Percentiles rank a stretch among this genome's conserved stretches.
Conservation (phyloP, 768 basidiomycete species). For the Multifurca ochricompacta region DNA sequence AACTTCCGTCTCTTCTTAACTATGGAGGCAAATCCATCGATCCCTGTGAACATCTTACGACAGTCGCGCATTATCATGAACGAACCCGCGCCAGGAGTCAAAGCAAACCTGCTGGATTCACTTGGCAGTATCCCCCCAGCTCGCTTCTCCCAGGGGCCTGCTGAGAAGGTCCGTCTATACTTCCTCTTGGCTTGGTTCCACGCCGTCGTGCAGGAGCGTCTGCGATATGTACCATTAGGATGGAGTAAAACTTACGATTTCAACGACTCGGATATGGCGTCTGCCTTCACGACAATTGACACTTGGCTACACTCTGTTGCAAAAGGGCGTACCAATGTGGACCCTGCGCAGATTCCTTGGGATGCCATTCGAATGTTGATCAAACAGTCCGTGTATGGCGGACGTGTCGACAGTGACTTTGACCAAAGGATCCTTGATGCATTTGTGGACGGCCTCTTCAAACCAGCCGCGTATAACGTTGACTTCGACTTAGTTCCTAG, state of each 20-base stretch:
- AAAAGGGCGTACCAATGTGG: constrained; percentile 85
- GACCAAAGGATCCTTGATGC: constrained; percentile 90
- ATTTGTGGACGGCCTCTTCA: constrained; percentile 89
- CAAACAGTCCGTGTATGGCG: constrained; percentile 95
- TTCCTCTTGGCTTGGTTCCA: constrained; percentile 99
- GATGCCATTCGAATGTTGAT: constrained; percentile 86
- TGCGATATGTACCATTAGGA: constrained; percentile 91
- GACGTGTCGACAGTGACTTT: constrained; percentile 89
- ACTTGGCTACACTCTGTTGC: constrained; percentile 76
- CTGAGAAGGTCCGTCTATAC: constrained; percentile 87
- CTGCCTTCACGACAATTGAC: constrained; percentile 89
- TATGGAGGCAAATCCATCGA: constrained; percentile 92
- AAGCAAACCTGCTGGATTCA: constrained; percentile 91
- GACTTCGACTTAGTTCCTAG: constrained; percentile 84
- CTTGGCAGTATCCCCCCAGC: constrained; percentile 63
- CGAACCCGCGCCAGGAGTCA: constrained; percentile 94
- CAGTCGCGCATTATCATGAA: constrained; percentile 98
- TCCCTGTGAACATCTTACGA: constrained; percentile 93
- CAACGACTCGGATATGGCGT: constrained; percentile 96
- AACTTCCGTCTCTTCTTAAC: constrained; percentile 97
- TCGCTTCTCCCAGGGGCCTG: constrained; percentile 77
- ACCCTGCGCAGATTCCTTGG: constrained; percentile 92
- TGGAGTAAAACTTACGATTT: constrained; percentile 98
- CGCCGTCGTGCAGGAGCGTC: constrained; percentile 91
- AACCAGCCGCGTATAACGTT: constrained; percentile 80